Base-by-base conservation (phyloP, 768 basidiomycete species). In the Butyriboletus loyo region DNA sequence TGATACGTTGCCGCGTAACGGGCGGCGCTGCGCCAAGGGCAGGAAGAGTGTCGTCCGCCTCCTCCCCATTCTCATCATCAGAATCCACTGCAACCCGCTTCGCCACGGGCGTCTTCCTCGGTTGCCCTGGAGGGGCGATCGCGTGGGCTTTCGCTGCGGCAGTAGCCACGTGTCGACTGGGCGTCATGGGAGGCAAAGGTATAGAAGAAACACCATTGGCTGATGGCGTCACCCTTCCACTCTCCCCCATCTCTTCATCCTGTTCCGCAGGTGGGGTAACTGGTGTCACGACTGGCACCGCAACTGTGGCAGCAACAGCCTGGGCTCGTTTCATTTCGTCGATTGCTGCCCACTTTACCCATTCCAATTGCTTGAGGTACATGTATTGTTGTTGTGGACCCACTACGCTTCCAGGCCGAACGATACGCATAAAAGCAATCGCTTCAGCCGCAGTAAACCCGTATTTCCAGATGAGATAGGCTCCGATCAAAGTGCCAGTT, bases 401-500 rank as follows among this genome's bases (percentile, higher is more conserved):
- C 46, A 95, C 92, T 39, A 94, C 92, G 52, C 87, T 88, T 7
- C 94, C 96, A 2, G 97, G 97, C 40, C 97, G 85, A 50, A 97
- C 86, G 60, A 99, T 92, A 19, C 97, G 87, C 97, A 98, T 98
- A 72, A 95, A 98, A 0, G 89, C 97, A 51, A 98, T 98, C 6
- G 89, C 97, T 72, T 98, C 92, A 46, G 86, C 82, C 1, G 96
- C 96, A 17, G 94, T 92, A 68, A 99, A 99, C 21, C 91, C 92
- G 63, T 98, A 96, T 71, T 98, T 98, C 90, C 97, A 99, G 55
- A 97, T 91, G 50, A 99, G 80, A 76, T 98, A 98, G 9, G 96
- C 97, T 32, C 97, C 97, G 55, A 99, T 96, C 53, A 99, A 77
- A 5, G 94, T 96, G 4, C 97, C 97, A 7, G 97, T 98, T 50